Conservation (phyloP, 257 asterid species). For the Ilex aquifolium region DNA sequence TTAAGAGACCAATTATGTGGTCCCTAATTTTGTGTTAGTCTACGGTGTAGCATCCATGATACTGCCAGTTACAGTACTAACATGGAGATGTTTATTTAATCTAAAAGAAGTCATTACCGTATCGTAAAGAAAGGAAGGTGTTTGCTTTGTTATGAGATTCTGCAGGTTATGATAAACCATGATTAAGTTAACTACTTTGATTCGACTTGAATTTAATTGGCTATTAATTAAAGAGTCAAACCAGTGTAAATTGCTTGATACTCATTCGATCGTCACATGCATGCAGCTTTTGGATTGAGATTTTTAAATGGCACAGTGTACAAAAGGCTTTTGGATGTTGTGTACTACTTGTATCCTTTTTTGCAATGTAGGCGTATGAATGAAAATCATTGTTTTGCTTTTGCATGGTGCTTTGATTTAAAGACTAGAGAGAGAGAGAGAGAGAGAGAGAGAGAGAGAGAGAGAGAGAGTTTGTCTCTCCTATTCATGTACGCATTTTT, state of each 20-base stretch:
- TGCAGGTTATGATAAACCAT: constrained; percentile 21
- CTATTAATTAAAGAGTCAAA: constrained; percentile 18
- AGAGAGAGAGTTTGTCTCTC: too few relatives aligned
- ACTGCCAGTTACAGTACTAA: constrained; percentile 15
- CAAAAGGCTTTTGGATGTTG: too few relatives aligned
- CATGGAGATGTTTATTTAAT: neutral
- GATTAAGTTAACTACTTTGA: constrained; percentile 29
- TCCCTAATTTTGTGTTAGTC: constrained; percentile 59
- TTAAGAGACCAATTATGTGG: constrained; percentile 68
- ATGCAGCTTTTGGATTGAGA: constrained; percentile 14
- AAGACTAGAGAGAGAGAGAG: too few relatives aligned
- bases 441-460: too few relatives aligned
- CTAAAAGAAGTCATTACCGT: constrained; percentile 23
- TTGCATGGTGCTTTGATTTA: too few relatives aligned
- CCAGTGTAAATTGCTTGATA: constrained; percentile 11
- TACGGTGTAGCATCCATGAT: constrained; percentile 27
- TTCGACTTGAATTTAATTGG: constrained; percentile 36
- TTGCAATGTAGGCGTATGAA: too few relatives aligned
- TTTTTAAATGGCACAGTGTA: constrained; percentile 14
- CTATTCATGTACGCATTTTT: too few relatives aligned
- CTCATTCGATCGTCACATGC: constrained; percentile 35
- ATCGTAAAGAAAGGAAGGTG: constrained; percentile 35
- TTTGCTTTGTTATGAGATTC: constrained; percentile 42
- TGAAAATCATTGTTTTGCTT: too few relatives aligned
- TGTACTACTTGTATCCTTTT: too few relatives aligned